Evolutionary conservation across 805 yeast genomes (phyloP).

Genomic region (Candida gorgasii): DNA sequence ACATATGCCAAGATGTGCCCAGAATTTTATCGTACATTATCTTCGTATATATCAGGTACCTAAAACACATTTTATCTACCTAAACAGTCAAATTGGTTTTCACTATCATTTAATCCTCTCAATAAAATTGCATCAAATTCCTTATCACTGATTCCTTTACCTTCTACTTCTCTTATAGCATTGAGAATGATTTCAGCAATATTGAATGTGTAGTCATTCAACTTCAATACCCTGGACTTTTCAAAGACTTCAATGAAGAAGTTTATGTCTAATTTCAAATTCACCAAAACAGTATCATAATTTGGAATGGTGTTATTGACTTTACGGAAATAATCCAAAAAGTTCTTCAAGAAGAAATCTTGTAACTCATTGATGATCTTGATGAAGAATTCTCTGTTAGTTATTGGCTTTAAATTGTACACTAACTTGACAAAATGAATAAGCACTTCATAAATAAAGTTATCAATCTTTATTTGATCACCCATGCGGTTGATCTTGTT

Average conservation of each 20-base stretch:
- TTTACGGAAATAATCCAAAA: conserved; percentile 31
- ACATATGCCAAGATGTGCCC: not conserved
- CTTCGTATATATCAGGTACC: no score
- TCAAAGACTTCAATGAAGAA: conserved; percentile 43
- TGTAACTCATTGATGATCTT: conserved; percentile 41
- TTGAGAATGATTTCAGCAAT: conserved; percentile 32
- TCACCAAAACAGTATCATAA: conserved; percentile 20
- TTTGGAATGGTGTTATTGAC: conserved; percentile 17
- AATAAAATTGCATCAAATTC: conserved; percentile 16
- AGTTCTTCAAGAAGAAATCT: conserved; percentile 32
- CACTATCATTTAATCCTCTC: conserved; percentile 19
- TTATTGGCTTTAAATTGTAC: conserved; percentile 41
- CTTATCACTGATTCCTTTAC: conserved; percentile 12
- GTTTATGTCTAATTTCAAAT: conserved; percentile 37
- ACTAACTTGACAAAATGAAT: conserved; percentile 43
- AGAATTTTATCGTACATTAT: no score
- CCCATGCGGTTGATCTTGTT: conserved; percentile 14
- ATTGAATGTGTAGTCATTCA: conserved; percentile 36
- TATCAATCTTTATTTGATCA: conserved; percentile 30
- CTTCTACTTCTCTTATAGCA: conserved; percentile 26
- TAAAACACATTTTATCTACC: conserved; percentile 15
- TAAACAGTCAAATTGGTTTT: conserved; percentile 31
- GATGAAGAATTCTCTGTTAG: conserved; percentile 35
- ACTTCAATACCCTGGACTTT: conserved; percentile 29
- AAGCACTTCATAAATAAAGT: conserved; percentile 39